Evolutionary conservation across 2,329 filamentous ascomycete genomes (phyloP).

Genomic region (Paecilomyces formosus): DNA sequence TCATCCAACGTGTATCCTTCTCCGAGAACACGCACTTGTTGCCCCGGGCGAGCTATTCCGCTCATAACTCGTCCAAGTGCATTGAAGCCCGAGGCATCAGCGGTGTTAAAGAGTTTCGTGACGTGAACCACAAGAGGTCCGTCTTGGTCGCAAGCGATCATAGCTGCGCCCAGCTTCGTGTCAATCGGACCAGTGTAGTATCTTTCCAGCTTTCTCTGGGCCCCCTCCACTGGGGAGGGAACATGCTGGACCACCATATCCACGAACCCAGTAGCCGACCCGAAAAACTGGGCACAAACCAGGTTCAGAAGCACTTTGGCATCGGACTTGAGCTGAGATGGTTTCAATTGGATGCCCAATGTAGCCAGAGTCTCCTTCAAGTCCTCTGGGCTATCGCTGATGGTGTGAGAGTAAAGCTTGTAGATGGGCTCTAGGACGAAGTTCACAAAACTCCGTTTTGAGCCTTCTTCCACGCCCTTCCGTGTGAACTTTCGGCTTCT

Average conservation of each 20-base stretch:
- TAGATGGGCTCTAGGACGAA: conserved; percentile 96
- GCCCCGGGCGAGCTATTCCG: conserved; percentile 74
- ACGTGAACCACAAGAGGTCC: conserved; percentile 87
- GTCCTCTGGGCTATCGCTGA: conserved; percentile 81
- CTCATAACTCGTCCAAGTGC: conserved; percentile 89
- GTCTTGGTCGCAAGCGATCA: conserved; percentile 77
- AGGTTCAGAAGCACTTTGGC: conserved; percentile 81
- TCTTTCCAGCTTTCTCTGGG: conserved; percentile 66
- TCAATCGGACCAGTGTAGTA: conserved; percentile 92
- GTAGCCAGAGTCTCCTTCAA: conserved; percentile 69
- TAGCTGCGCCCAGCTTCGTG: conserved; percentile 69
- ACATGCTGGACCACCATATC: conserved; percentile 91
- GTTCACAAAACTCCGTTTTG: conserved; percentile 83
- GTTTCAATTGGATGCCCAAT: conserved; percentile 80
- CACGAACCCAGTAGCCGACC: conserved; percentile 79
- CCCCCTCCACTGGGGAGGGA: conserved; percentile 75
- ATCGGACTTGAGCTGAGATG: conserved; percentile 83
- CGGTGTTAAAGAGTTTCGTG: conserved; percentile 85
- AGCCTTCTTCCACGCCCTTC: conserved; percentile 71
- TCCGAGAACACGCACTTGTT: conserved; percentile 82
- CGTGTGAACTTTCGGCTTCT: conserved; percentile 83
- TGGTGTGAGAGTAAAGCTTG: conserved; percentile 91
- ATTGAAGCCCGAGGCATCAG: conserved; percentile 85
- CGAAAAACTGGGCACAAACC: conserved; percentile 94
- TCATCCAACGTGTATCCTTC: conserved; percentile 96